Conservation (phyloP, 805 yeast species). For the Ogataea neopini region DNA sequence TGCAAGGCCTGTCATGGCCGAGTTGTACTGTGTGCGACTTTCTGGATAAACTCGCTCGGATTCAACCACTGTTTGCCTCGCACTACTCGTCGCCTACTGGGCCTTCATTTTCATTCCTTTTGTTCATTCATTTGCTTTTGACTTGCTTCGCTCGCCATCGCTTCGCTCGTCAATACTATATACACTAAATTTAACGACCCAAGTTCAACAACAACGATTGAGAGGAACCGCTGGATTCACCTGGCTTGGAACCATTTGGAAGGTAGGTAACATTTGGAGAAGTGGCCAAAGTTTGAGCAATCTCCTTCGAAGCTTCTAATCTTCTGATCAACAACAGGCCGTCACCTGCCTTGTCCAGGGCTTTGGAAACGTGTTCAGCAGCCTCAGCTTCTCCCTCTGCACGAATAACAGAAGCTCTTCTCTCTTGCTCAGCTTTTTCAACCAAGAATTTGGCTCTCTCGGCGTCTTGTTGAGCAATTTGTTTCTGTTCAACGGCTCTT, state of each 20-base stretch:
- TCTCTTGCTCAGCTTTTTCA: constrained; percentile 96
- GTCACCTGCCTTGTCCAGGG: constrained; percentile 92
- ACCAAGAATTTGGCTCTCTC: constrained; percentile 93
- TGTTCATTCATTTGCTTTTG: background rate
- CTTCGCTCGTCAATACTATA: background rate
- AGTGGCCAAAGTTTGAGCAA: constrained; percentile 81
- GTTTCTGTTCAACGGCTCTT: constrained; percentile 97
- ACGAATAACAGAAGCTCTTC: constrained; percentile 90
- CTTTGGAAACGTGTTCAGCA: constrained; percentile 92
- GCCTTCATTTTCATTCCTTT: background rate
- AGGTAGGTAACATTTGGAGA: constrained; percentile 87
- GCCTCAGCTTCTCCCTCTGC: constrained; percentile 99
- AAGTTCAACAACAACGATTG: constrained; percentile 65
- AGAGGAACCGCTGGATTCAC: constrained; percentile 40
- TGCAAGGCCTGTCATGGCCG: too few species aligned
- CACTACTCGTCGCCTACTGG: background rate
- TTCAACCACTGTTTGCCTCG: background rate
- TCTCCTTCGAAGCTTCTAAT: constrained; percentile 94
- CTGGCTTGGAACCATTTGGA: constrained; percentile 53
- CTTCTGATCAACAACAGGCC: constrained; percentile 92
- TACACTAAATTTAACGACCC: constrained; percentile 59
- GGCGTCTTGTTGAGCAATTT: constrained; percentile 99
- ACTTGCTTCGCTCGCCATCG: background rate
- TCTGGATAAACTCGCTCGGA: too few species aligned
- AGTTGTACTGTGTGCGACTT: too few species aligned